phyloP scores from a whole-genome alignment of 108 stramenopile genomes.

The Bacterosira constricta region DNA sequence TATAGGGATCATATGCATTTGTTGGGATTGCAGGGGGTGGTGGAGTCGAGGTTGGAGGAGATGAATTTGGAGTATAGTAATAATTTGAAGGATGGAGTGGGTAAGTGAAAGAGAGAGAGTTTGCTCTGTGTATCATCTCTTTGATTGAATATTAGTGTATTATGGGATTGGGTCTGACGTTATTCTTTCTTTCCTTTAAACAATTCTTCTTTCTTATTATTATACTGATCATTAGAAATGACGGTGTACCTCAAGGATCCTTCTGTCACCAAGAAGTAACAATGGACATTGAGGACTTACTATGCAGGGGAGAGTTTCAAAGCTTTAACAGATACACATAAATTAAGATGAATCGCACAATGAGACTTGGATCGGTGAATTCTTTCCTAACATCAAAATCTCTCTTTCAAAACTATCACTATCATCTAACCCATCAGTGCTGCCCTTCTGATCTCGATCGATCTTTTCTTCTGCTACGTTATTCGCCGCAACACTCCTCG shows the following conservation, averaged over 20 bases:
- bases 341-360: background rate
- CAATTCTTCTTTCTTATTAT: background rate
- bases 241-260: slow-evolving; percentile 40
- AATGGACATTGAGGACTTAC: background rate
- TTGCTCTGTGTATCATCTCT: no score
- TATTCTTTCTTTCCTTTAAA: background rate
- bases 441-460: no score
- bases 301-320: background rate
- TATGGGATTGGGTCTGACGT: background rate
- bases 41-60: slow-evolving; percentile 61
- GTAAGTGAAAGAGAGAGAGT: no score
- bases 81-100: slow-evolving; percentile 53
- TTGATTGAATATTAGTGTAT: background rate
- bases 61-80: slow-evolving; percentile 72
- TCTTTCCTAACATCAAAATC: no score
- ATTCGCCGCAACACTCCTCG: no score
- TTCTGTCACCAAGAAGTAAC: background rate
- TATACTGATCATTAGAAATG: slow-evolving; percentile 20
- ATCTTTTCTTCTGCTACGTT: no score
- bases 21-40: slow-evolving; percentile 47
- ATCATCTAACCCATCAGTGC: no score
- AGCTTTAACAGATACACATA: background rate
- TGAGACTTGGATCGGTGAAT: no score
- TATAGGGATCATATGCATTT: slow-evolving; percentile 70
- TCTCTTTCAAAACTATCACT: no score